Conservation (phyloP, 164 flowering plant genomes). For the Saururus chinensis region DNA sequence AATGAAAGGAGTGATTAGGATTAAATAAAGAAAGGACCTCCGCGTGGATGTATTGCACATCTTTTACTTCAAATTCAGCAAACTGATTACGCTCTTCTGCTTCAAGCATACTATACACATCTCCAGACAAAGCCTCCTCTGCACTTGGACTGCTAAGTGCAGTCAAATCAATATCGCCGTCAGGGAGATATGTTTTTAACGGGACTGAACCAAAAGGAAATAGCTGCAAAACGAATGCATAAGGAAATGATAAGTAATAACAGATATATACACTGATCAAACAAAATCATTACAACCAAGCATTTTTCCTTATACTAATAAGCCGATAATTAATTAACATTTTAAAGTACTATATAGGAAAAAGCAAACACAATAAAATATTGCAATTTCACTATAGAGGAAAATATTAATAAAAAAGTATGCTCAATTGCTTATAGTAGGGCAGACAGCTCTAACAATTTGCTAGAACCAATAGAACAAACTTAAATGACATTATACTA, state of each 20-base stretch:
- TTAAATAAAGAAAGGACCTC: constrained; percentile 43
- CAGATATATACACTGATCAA: background rate
- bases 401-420: too few relatives aligned
- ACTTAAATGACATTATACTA: too few relatives aligned
- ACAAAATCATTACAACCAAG: too few relatives aligned
- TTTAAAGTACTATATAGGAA: background rate
- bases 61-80: constrained; percentile 70
- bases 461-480: too few relatives aligned
- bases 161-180: constrained; percentile 95
- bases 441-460: too few relatives aligned
- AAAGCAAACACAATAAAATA: too few relatives aligned
- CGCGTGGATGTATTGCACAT: constrained; percentile 70
- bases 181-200: constrained; percentile 88
- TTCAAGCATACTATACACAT: constrained; percentile 53
- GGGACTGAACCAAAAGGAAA: constrained; percentile 93
- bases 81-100: constrained; percentile 42
- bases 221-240: constrained; percentile 31
- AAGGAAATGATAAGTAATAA: background rate
- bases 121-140: constrained; percentile 56
- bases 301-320: background rate
- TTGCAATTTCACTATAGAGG: background rate
- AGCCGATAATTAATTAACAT: too few relatives aligned
- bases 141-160: constrained; percentile 28
- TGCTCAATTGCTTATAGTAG: too few relatives aligned
- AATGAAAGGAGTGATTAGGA: background rate